phyloP scores from a whole-genome alignment of 768 basidiomycete species.

The Boletus edulis region DNA sequence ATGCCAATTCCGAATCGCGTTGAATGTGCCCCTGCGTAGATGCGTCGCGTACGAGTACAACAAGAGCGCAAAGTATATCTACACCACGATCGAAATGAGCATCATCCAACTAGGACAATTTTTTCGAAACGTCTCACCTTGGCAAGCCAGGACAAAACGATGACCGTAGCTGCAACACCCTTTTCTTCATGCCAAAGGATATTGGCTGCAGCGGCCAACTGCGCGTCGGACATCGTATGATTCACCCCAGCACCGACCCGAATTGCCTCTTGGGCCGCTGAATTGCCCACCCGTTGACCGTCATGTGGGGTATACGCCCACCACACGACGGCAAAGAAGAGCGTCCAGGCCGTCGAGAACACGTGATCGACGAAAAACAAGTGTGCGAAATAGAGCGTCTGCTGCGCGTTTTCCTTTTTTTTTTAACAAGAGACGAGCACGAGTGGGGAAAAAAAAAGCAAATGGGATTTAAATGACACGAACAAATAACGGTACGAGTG shows the following conservation, averaged over 20 bases:
- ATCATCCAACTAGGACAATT: neutral
- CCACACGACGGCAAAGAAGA: constrained; percentile 88
- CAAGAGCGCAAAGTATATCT: constrained; percentile 90
- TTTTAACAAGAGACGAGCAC: neutral
- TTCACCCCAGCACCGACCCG: constrained; percentile 56
- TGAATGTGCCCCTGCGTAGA: constrained; percentile 88
- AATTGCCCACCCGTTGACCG: constrained; percentile 76
- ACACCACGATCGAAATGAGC: neutral
- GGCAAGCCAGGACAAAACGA: constrained; percentile 80
- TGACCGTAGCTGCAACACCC: constrained; percentile 70
- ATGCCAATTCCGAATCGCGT: constrained; percentile 57
- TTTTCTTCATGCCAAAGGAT: constrained; percentile 90
- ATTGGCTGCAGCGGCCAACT: constrained; percentile 72
- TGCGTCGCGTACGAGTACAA: constrained; percentile 94
- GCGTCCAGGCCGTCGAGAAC: constrained; percentile 87
- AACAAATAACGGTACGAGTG: neutral
- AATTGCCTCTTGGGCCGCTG: constrained; percentile 84
- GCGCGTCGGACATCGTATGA: constrained; percentile 57
- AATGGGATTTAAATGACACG: constrained; percentile 9
- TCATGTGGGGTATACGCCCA: constrained; percentile 93
- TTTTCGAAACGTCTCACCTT: constrained; percentile 58
- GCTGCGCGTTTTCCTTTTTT: constrained; percentile 80
- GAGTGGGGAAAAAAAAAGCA: neutral
- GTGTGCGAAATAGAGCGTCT: constrained; percentile 87
- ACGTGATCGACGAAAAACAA: constrained; percentile 91